phyloP scores from a whole-genome alignment of 1,284 basidiomycete genomes.

The Naganishia cerealis region DNA sequence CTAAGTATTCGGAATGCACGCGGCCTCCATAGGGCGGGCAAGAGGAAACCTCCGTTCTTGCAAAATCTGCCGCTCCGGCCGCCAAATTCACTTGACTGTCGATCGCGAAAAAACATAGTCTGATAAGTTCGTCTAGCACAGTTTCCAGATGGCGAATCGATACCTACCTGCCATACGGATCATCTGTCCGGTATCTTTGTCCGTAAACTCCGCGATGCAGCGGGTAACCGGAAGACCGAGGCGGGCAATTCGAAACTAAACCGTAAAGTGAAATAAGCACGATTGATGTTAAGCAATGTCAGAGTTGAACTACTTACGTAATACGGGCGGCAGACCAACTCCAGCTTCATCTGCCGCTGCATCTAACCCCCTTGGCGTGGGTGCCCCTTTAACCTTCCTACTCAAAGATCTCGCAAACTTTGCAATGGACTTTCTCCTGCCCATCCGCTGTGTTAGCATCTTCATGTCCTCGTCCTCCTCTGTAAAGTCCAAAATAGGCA shows the following conservation, averaged over 20 bases:
- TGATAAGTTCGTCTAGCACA: neutral
- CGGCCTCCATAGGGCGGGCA: neutral
- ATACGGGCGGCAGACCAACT: constrained; percentile 15
- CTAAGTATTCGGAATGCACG: neutral
- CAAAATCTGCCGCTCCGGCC: constrained; percentile 14
- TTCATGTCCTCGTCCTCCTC: constrained; percentile 67
- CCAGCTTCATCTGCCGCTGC: constrained; percentile 13
- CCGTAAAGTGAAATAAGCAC: neutral
- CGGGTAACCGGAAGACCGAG: neutral
- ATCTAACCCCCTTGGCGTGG: neutral
- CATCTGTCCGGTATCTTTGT: neutral
- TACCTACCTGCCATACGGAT: constrained; percentile 25
- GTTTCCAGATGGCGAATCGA: too few relatives aligned
- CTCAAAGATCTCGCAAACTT: constrained; percentile 25
- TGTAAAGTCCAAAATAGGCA: constrained; percentile 85
- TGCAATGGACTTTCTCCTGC: constrained; percentile 14
- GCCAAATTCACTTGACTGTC: constrained; percentile 10
- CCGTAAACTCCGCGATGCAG: constrained; percentile 1
- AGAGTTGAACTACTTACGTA: neutral
- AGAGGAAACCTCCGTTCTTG: neutral
- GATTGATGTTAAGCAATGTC: neutral
- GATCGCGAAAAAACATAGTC: neutral
- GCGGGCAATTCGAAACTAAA: neutral
- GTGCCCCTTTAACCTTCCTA: neutral
- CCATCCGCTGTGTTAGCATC: constrained; percentile 32